Evolutionary conservation across 306 rosid species (phyloP).

Genomic region (Cercis canadensis): DNA sequence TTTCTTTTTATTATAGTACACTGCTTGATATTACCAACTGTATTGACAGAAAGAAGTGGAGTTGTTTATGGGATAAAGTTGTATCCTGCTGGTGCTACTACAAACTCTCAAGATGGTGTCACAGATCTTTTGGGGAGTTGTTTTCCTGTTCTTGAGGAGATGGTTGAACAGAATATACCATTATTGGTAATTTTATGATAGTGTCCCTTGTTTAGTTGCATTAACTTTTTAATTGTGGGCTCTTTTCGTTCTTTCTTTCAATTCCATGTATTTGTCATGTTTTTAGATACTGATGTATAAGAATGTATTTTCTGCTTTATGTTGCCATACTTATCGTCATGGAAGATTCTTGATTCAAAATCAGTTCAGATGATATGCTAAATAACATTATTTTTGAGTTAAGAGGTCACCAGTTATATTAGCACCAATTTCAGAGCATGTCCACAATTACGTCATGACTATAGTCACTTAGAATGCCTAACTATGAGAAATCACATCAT

Average conservation of each 20-base stretch:
- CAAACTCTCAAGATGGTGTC: slow-evolving; percentile 94
- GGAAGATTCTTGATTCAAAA: slow-evolving; percentile 25
- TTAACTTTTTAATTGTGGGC: slow-evolving; percentile 10
- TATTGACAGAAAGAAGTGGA: slow-evolving; percentile 71
- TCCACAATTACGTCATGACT: no score
- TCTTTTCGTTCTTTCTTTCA: not conserved
- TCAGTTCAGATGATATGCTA: not conserved
- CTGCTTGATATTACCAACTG: slow-evolving; percentile 34
- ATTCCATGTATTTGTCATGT: not conserved
- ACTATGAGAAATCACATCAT: no score
- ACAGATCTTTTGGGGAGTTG: slow-evolving; percentile 84
- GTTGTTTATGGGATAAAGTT: slow-evolving; percentile 77
- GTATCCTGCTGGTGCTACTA: slow-evolving; percentile 97
- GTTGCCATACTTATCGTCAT: slow-evolving; percentile 27
- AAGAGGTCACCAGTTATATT: no score
- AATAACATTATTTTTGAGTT: no score
- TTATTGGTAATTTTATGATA: slow-evolving; percentile 57
- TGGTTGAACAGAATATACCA: slow-evolving; percentile 79
- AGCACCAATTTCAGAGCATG: no score
- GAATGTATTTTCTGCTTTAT: slow-evolving; percentile 19
- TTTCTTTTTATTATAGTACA: not conserved
- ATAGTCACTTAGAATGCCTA: no score
- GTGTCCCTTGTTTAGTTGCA: not conserved
- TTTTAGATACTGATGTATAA: not conserved
- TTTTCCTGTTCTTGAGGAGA: slow-evolving; percentile 84